Percentiles rank a stretch among this genome's conserved stretches.
phyloP scores from a whole-genome alignment of 495 filamentous ascomycete genomes.

The Stereocaulon alpinum region DNA sequence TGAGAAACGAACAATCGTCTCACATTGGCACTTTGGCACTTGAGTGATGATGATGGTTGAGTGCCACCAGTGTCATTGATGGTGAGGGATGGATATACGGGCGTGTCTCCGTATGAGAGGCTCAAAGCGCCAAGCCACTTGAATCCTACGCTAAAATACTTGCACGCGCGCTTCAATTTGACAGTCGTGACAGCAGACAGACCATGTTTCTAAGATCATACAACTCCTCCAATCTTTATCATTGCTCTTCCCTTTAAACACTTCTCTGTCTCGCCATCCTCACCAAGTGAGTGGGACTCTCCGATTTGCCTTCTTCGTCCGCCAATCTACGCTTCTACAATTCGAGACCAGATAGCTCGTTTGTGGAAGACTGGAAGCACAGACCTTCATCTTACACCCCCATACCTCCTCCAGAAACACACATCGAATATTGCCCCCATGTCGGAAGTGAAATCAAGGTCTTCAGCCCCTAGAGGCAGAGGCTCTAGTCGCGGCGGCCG shows the following conservation, averaged over 20 bases:
- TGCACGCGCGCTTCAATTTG: slow-evolving; percentile 10
- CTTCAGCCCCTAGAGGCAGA: slow-evolving; percentile 66
- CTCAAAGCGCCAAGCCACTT: no score
- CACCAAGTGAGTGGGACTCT: neutral
- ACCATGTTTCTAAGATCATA: neutral
- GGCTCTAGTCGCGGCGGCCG: slow-evolving; percentile 73
- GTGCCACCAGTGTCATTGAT: no score
- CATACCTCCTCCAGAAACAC: slow-evolving; percentile 8
- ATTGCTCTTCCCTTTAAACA: neutral
- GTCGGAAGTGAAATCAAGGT: slow-evolving; percentile 87
- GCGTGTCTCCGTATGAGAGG: no score
- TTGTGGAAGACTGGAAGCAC: slow-evolving; percentile 1
- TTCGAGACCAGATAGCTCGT: slow-evolving; percentile 23
- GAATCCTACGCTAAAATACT: slow-evolving; percentile 5
- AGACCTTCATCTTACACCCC: slow-evolving; percentile 16
- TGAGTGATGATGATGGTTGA: no score
- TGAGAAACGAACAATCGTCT: neutral
- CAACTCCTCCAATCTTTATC: neutral
- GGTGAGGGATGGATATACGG: no score
- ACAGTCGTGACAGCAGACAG: slow-evolving; percentile 6
- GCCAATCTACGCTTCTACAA: neutral
- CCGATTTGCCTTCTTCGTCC: neutral
- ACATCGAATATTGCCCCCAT: slow-evolving; percentile 39
- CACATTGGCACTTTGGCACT: no score
- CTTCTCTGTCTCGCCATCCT: neutral